phyloP scores from a whole-genome alignment of 1,284 basidiomycete genomes.

The Ustilago esculenta region DNA sequence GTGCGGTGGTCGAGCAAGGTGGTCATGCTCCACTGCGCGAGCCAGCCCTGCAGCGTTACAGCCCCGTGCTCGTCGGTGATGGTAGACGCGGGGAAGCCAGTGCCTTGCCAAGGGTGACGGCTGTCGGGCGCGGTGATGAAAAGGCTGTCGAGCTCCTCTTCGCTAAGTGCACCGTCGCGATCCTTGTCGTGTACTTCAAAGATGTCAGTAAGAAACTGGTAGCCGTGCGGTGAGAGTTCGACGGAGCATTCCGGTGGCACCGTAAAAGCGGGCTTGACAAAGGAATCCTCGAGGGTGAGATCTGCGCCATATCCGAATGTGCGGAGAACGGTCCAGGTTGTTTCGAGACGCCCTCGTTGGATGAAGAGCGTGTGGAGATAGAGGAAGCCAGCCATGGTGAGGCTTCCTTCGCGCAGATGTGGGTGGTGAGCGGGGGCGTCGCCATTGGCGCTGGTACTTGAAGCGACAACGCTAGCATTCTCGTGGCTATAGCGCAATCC shows the following conservation, averaged over 20 bases:
- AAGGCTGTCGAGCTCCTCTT: constrained; percentile 83
- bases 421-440: constrained; percentile 44
- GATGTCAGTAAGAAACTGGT: constrained; percentile 96
- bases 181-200: constrained; percentile 98
- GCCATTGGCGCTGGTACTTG: constrained; percentile 39
- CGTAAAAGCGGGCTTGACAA: constrained; percentile 76
- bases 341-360: constrained; percentile 92
- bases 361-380: constrained; percentile 97
- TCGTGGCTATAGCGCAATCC: constrained; percentile 48
- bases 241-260: constrained; percentile 92
- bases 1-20: constrained; percentile 90
- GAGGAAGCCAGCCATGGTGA: constrained; percentile 92
- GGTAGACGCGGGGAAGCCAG: constrained; percentile 75
- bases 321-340: constrained; percentile 95
- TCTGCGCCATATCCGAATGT: constrained; percentile 97
- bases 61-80: constrained; percentile 87
- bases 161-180: constrained; percentile 89
- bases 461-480: constrained; percentile 42
- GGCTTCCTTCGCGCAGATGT: constrained; percentile 70
- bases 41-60: constrained; percentile 95
- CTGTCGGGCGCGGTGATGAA: constrained; percentile 88
- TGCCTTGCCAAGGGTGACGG: constrained; percentile 60
- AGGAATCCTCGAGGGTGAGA: constrained; percentile 73
- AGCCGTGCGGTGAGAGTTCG: constrained; percentile 89
- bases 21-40: constrained; percentile 99